Base-by-base conservation (phyloP, 352 stramenopile species). In the Halophytophthora batemanensis region DNA sequence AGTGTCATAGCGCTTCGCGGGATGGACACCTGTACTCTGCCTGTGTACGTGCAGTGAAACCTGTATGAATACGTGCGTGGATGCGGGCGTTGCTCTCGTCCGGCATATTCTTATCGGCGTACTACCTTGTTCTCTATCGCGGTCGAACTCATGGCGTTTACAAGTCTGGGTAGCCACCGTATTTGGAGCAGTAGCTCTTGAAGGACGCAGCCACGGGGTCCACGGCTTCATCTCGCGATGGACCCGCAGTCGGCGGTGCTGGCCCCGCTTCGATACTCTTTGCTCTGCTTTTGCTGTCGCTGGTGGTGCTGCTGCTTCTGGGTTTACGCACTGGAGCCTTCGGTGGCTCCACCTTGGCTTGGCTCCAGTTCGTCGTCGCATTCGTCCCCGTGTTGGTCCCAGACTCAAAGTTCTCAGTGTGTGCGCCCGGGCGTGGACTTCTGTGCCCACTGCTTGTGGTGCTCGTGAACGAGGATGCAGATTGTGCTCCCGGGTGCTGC, bases 171-270 rank as follows among this genome's bases (percentile, higher is more conserved):
- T 93, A 93, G 14, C 83, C 83, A 36, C 83, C 83, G 45, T 93
- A 93, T 56, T 91, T 93, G 19, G 83, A 93, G 75, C 83, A 93
- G 39, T 90, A 91, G 48, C 71, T 77, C 53, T 82, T 86, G 66
- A 90, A 88, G 17, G 74, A 71, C 37, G 68, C 63, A 40, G 60
- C 61, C 21, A 58, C 64, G 11, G 72, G 61, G 15, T 59, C 77
- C 13, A 57, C 21, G 11, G 59, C 22, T 19, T 64, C 57, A 6
- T 76, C 56, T 7, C 49, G 52, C 22, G 56, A 51, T 2, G 56
- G 48, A 21, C 54, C 45, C n/a, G n/a, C n/a, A n/a, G n/a, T n/a
- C n/a, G n/a, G n/a, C n/a, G n/a, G n/a, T n/a, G n/a, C n/a, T n/a
- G n/a, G n/a, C n/a, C n/a, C n/a, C n/a, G n/a, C n/a, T n/a, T n/a